Percentiles rank a stretch among this genome's conserved stretches.
phyloP scores from a whole-genome alignment of 208 protist species.

The Acanthamoeba royreba region DNA sequence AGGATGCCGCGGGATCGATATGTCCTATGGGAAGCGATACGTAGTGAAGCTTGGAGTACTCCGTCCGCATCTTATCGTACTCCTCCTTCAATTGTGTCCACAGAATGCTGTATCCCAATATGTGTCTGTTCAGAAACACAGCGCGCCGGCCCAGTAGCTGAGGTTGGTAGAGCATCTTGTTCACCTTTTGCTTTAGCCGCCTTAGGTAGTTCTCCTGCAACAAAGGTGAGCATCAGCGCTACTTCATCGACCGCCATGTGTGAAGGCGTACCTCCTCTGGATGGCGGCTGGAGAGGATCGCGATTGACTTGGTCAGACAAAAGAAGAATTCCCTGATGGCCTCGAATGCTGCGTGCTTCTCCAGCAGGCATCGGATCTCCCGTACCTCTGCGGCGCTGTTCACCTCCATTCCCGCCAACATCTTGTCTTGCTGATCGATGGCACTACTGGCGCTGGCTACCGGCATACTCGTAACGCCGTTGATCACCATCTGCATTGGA shows the following conservation, averaged over 20 bases:
- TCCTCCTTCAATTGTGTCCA: neutral
- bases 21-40: neutral
- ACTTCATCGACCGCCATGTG: too few species aligned
- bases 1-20: neutral
- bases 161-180: neutral
- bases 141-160: neutral
- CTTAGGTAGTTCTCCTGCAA: neutral
- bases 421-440: too few species aligned
- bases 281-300: neutral
- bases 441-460: neutral
- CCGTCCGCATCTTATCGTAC: neutral
- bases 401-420: neutral
- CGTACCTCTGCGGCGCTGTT: neutral
- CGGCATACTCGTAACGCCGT: neutral
- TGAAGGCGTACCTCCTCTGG: neutral
- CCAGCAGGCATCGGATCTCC: neutral
- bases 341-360: neutral
- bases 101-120: neutral
- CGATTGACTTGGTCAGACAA: neutral
- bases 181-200: neutral
- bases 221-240: too few species aligned
- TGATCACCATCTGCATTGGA: neutral
- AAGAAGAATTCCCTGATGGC: neutral
- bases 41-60: neutral
- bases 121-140: neutral